phyloP scores from a whole-genome alignment of 495 filamentous ascomycete species.

The Hypoxylon crocopeplum region DNA sequence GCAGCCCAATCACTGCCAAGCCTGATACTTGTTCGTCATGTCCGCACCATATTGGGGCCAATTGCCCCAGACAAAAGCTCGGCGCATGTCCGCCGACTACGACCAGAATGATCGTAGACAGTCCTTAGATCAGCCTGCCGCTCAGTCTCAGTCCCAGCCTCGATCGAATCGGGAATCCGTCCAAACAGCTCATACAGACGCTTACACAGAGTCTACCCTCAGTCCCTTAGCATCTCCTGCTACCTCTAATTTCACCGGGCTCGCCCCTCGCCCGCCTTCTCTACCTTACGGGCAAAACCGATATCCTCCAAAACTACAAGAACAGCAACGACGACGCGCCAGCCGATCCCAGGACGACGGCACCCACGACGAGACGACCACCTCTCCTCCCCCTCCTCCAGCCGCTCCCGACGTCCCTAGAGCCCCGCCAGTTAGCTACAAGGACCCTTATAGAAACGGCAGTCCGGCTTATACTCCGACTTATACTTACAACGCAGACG shows the following conservation, averaged over 20 bases:
- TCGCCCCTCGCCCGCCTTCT: constrained; percentile 58
- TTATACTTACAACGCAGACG: constrained; percentile 41
- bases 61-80: constrained; percentile 49
- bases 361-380: constrained; percentile 45
- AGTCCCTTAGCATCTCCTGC: constrained; percentile 59
- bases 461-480: constrained; percentile 41
- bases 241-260: constrained; percentile 55
- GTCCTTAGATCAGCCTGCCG: constrained; percentile 49
- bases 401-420: constrained; percentile 66
- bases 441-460: constrained; percentile 54
- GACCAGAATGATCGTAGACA: constrained; percentile 46
- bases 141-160: constrained; percentile 35
- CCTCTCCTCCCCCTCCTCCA: constrained; percentile 53
- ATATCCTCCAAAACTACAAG: constrained; percentile 51
- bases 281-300: constrained; percentile 52
- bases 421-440: constrained; percentile 65
- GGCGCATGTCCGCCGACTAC: constrained; percentile 51
- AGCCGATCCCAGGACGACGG: constrained; percentile 42
- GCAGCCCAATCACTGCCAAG: constrained; percentile 36
- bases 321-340: constrained; percentile 45
- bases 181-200: constrained; percentile 55
- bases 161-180: constrained; percentile 49
- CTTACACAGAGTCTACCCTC: constrained; percentile 57
- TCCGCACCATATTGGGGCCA: constrained; percentile 50
- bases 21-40: constrained; percentile 31